Percentiles rank a stretch among this genome's conserved stretches.
Conservation (phyloP, 1,139 yeast genomes). For the Saccharomyces hybrid region DNA sequence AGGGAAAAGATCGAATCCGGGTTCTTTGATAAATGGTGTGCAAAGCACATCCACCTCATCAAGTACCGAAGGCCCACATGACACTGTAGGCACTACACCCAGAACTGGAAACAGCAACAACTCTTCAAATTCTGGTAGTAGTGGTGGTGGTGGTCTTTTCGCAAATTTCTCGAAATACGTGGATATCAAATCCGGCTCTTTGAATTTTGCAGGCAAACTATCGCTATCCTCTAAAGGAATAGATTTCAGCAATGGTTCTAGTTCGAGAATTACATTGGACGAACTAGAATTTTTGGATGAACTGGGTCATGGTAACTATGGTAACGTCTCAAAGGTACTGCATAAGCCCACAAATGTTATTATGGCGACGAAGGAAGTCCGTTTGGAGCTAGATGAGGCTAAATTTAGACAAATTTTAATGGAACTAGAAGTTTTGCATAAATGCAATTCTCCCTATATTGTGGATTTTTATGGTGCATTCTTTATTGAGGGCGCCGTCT, state of each 20-base stretch:
- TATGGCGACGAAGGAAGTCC: conserved; percentile 97
- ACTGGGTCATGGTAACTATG: conserved; percentile 91
- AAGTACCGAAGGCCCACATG: conserved; percentile 20
- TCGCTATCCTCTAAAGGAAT: conserved; percentile 87
- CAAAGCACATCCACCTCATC: conserved; percentile 31
- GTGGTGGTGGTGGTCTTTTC: conserved; percentile 39
- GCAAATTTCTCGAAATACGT: conserved; percentile 80
- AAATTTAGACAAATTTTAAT: conserved; percentile 88
- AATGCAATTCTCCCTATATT: conserved; percentile 80
- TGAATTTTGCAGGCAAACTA: conserved; percentile 89
- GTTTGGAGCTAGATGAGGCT: conserved; percentile 83
- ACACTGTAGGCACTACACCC: conserved; percentile 26
- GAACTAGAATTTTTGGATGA: conserved; percentile 81
- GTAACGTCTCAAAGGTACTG: conserved; percentile 83
- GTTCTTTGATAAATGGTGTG: conserved; percentile 28
- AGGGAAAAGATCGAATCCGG: conserved; percentile 28
- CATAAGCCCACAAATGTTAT: conserved; percentile 90
- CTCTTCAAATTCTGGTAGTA: conserved; percentile 17
- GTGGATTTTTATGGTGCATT: conserved; percentile 97
- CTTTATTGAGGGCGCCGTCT: conserved; percentile 94
- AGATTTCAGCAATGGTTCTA: conserved; percentile 80
- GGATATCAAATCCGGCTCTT: conserved; percentile 83
- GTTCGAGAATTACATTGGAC: conserved; percentile 78
- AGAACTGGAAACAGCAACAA: conserved; percentile 9
- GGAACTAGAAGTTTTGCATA: conserved; percentile 91